Evolutionary conservation across 306 rosid genomes (phyloP).

Genomic region (Lagenaria siceraria): DNA sequence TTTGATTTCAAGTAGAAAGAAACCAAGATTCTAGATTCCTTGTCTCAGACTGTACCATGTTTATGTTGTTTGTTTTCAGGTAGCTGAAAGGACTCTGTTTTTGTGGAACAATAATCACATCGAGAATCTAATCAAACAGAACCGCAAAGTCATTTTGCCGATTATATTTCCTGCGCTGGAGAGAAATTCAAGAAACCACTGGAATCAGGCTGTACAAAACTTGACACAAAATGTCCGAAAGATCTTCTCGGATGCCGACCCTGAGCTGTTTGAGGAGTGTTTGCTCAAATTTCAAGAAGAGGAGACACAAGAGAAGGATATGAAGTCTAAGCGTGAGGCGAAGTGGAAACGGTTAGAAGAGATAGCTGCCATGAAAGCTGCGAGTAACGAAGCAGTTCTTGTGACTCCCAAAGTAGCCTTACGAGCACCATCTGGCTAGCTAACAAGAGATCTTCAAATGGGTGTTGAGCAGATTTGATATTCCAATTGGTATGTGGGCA

Average conservation of each 20-base stretch:
- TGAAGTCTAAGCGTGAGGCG: conserved; percentile 40
- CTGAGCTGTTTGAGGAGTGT: conserved; percentile 72
- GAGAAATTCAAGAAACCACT: conserved; percentile 60
- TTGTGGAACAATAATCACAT: conserved; percentile 92
- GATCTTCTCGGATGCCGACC: conserved; percentile 64
- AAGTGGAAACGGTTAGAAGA: conserved; percentile 84
- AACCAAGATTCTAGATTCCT: background rate
- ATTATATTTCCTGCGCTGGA: conserved; percentile 77
- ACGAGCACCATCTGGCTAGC: conserved; percentile 41
- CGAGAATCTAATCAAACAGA: conserved; percentile 68
- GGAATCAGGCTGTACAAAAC: conserved; percentile 94
- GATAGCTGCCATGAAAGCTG: conserved; percentile 62
- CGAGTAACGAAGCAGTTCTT: conserved; percentile 64
- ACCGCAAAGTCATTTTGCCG: conserved; percentile 61
- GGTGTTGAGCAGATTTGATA: conserved; percentile 5
- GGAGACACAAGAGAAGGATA: conserved; percentile 45
- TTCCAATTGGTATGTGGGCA: conserved; percentile 7
- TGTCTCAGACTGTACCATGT: background rate
- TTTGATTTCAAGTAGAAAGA: background rate
- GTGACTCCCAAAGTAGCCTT: conserved; percentile 48
- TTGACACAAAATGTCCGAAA: conserved; percentile 73
- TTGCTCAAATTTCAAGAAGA: conserved; percentile 56
- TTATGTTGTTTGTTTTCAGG: conserved; percentile 30
- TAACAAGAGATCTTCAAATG: background rate
- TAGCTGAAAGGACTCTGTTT: conserved; percentile 93